Evolutionary conservation across 2,329 filamentous ascomycete species (phyloP), one percentile per base, ranked within the genome.

Genomic region (Colletotrichum costaricense): DNA sequence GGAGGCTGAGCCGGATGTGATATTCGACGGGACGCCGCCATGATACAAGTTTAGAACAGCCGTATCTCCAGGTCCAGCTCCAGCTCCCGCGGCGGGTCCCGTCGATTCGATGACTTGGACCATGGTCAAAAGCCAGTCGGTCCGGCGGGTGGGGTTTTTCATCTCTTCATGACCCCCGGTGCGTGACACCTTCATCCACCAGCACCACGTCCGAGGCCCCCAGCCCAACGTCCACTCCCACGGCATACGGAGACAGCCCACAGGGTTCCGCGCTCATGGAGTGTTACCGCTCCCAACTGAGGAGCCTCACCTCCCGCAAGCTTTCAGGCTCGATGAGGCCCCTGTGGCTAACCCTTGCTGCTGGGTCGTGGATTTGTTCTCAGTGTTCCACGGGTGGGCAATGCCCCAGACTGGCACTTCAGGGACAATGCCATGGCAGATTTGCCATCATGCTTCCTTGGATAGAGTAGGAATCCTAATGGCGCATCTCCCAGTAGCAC

Each of bases 1-100:
- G 60, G 70, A 70, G 70, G 70, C 70, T 65, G 67, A 73, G 70
- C 60, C 42, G 62, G 60, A n/a, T 16, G 19, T n/a, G 14, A 33
- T 38, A 38, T 33, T 49, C 22, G 57, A 26, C 55, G 24, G 63
- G 56, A 55, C n/a, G 56, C 63, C 35, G 56, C 49, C 59, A 30
- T 56, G 66, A 65, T 49, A 73, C 70, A 57, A 65, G 67, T 73
- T 73, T 70, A 70, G 70, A 67, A 73, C 64, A 49, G 42, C 42
- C 8, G 42, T 19, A 46, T 16, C 38, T 46, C 28, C 28, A 35
- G 33, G 11, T 12, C 33, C 42, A 42, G 16, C 14, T 42, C 38
- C 70, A 70, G 66, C 60, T 73, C 60, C 66, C 64, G 35, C 65
- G 58, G 65, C 46, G 46, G 28, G 22, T 14, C 46, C 60, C 60